A percentile compares a stretch with the other conserved stretches of the same genome.
Evolutionary conservation across 1,284 basidiomycete species (phyloP).

Genomic region (Farysia itapuensis): DNA sequence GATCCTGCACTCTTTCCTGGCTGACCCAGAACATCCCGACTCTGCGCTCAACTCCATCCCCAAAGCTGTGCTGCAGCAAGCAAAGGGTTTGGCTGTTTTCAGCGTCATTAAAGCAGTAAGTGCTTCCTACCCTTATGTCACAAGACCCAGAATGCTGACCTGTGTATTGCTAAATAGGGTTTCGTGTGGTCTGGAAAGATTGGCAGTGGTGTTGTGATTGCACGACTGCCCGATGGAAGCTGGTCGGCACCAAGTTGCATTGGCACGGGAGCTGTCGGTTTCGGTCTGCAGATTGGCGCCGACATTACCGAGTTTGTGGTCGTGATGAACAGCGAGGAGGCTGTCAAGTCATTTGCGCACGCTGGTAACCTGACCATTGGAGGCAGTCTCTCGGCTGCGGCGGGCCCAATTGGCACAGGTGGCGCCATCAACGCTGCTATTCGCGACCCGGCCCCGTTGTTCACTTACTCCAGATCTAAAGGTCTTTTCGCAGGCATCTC

Average conservation of each 20-base stretch:
- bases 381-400: conserved; percentile 60
- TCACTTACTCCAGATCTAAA: conserved; percentile 92
- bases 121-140: not conserved
- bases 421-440: conserved; percentile 84
- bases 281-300: conserved; percentile 85
- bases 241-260: conserved; percentile 98
- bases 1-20: conserved; percentile 85
- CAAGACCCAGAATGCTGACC: not conserved
- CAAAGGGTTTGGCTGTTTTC: conserved; percentile 85
- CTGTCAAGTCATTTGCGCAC: conserved; percentile 88
- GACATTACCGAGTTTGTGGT: conserved; percentile 69
- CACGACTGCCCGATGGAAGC: conserved; percentile 89
- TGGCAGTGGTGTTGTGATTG: conserved; percentile 90
- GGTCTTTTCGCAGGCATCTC: conserved; percentile 93
- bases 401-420: conserved; percentile 83
- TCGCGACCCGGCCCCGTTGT: conserved; percentile 92
- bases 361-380: conserved; percentile 97
- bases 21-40: conserved; percentile 82
- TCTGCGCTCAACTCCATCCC: conserved; percentile 94
- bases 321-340: conserved; percentile 94
- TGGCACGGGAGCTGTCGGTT: conserved; percentile 84
- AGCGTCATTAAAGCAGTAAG: conserved; percentile 71
- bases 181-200: conserved; percentile 96
- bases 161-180: conserved; percentile 62
- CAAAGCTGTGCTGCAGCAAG: conserved; percentile 84